Percentiles rank a stretch among this genome's conserved stretches.
Conservation (phyloP, 139 green algal species). For the Chlamydomonas eustigma region DNA sequence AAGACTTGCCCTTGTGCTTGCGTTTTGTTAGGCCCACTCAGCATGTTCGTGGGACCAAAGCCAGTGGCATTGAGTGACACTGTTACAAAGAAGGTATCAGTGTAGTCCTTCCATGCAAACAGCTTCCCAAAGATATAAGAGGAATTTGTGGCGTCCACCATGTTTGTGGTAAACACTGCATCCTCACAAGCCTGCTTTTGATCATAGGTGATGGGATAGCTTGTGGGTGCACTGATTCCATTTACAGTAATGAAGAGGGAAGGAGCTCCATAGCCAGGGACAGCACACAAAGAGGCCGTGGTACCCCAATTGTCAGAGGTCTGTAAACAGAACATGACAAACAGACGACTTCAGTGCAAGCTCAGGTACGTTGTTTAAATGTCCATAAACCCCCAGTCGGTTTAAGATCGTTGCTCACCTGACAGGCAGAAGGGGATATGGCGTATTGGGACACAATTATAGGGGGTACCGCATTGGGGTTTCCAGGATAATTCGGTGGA, state of each 20-base stretch:
- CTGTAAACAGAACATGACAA: too few relatives aligned
- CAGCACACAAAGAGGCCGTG: neutral
- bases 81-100: conserved; percentile 7
- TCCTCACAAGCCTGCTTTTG: neutral
- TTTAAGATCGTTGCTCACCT: too few relatives aligned
- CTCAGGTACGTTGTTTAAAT: too few relatives aligned
- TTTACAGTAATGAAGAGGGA: conserved; percentile 1
- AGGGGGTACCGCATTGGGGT: too few relatives aligned
- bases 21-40: too few relatives aligned
- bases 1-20: neutral
- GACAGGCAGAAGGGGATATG: neutral
- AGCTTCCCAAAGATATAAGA: neutral
- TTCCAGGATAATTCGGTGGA: too few relatives aligned
- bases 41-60: neutral
- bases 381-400: too few relatives aligned
- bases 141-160: neutral
- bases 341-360: too few relatives aligned
- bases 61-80: conserved; percentile 7
- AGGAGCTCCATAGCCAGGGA: neutral
- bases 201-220: conserved; percentile 12
- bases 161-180: neutral
- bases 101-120: conserved; percentile 10
- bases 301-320: conserved; percentile 8
- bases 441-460: neutral
- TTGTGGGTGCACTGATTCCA: neutral